These are phyloP conservation scores for Lepidium africanum DNA, from an alignment of 345 rosid genomes.

Conservation along the genomic window DNA sequence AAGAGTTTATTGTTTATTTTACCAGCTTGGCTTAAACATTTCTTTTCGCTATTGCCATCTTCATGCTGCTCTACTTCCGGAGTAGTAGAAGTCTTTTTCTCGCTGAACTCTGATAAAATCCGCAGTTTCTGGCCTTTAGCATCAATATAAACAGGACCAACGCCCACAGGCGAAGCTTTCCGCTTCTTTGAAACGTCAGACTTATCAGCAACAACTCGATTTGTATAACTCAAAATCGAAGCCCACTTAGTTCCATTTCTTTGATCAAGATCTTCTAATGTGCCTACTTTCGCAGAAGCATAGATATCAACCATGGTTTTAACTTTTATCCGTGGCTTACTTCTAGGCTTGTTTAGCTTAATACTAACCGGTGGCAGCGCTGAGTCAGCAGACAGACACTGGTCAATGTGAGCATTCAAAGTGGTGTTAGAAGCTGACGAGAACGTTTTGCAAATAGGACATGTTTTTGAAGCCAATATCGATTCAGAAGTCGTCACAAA, in stretches of 20 bases:
- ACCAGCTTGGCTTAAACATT: constrained; percentile 30
- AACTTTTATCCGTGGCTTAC: constrained; percentile 59
- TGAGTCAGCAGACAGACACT: constrained; percentile 79
- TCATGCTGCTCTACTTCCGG: not conserved
- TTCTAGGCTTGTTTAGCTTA: constrained; percentile 55
- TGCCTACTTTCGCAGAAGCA: constrained; percentile 51
- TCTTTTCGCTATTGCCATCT: constrained; percentile 1
- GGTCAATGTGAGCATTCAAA: constrained; percentile 97
- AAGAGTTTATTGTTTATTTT: constrained; percentile 32
- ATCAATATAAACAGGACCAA: constrained; percentile 89
- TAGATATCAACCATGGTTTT: constrained; percentile 83
- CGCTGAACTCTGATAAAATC: constrained; percentile 56
- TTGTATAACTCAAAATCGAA: constrained; percentile 32
- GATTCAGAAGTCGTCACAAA: constrained; percentile 37
- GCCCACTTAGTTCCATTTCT: constrained; percentile 60
- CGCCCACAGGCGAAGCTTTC: constrained; percentile 38
- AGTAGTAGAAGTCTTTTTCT: constrained; percentile 18
- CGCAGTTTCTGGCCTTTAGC: constrained; percentile 75
- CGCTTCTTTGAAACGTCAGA: constrained; percentile 37
- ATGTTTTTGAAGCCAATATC: constrained; percentile 53
- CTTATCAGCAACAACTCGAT: constrained; percentile 30
- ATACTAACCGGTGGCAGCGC: constrained; percentile 47
- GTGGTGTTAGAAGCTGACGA: constrained; percentile 96
- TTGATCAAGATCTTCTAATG: constrained; percentile 84
- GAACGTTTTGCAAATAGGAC: constrained; percentile 98